phyloP scores from a whole-genome alignment of 2,329 filamentous ascomycete species.

The Aspergillus amoenus region DNA sequence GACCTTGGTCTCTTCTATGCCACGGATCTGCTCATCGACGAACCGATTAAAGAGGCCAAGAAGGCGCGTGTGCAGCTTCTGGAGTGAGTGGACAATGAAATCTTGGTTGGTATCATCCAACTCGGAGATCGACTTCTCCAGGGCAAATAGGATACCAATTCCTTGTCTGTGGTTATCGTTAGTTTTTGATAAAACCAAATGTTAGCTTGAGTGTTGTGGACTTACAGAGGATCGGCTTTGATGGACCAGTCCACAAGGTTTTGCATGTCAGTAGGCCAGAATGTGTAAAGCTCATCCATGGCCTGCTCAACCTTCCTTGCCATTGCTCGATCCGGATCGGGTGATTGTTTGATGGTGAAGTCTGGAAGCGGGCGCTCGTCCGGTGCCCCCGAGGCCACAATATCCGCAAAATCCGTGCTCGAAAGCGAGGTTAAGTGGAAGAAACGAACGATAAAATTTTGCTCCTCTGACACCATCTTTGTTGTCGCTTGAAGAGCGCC shows the following conservation, averaged over 20 bases:
- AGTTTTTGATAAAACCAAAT: slow-evolving; percentile 20
- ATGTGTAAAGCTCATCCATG: slow-evolving; percentile 86
- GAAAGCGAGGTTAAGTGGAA: slow-evolving; percentile 91
- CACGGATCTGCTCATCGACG: slow-evolving; percentile 89
- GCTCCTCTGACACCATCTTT: slow-evolving; percentile 83
- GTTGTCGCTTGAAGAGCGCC: slow-evolving; percentile 78
- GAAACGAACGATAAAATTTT: slow-evolving; percentile 96
- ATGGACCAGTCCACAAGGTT: slow-evolving; percentile 81
- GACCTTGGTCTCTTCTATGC: slow-evolving; percentile 97
- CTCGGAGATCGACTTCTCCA: slow-evolving; percentile 76
- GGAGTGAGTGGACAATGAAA: slow-evolving; percentile 75
- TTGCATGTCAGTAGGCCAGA: slow-evolving; percentile 76
- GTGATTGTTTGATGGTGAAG: slow-evolving; percentile 70
- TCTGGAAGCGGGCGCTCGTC: slow-evolving; percentile 70
- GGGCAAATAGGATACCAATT: slow-evolving; percentile 75
- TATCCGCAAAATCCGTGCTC: slow-evolving; percentile 78
- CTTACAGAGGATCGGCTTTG: slow-evolving; percentile 76
- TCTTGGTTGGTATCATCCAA: slow-evolving; percentile 92
- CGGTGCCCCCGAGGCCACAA: slow-evolving; percentile 65
- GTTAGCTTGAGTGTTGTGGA: slow-evolving; percentile 23
- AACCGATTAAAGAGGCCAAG: slow-evolving; percentile 80
- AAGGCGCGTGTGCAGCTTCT: slow-evolving; percentile 74
- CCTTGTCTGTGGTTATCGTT: slow-evolving; percentile 64
- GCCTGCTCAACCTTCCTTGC: slow-evolving; percentile 80
- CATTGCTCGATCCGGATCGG: slow-evolving; percentile 84